Conservation (phyloP, 73 alveolate species). For the Uronychia setigera region DNA sequence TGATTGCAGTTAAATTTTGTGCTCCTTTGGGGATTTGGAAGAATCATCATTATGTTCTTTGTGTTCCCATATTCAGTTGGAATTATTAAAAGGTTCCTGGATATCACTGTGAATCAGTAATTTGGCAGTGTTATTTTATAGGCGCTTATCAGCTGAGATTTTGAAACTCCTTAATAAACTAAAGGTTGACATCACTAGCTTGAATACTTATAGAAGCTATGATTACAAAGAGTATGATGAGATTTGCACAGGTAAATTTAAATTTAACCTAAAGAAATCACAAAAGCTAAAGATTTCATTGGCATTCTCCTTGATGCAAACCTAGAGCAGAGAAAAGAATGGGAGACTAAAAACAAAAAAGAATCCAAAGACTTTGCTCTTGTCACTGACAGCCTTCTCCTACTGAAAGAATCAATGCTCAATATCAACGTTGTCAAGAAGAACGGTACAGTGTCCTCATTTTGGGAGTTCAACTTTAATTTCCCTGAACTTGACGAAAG, state of each 20-base stretch:
- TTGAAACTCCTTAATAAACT: not conserved
- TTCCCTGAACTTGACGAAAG: not conserved
- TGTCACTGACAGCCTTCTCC: not conserved
- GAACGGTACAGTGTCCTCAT: not conserved
- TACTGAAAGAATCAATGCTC: not conserved
- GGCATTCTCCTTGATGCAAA: slow-evolving; percentile 24
- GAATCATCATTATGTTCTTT: not conserved
- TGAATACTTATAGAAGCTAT: not conserved
- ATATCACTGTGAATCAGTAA: not conserved
- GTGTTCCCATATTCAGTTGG: slow-evolving; percentile 1
- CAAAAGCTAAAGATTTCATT: not conserved
- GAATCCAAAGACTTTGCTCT: not conserved
- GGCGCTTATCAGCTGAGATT: not conserved
- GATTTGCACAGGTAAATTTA: not conserved
- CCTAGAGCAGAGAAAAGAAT: not conserved
- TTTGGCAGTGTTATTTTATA: no score
- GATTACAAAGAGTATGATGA: not conserved
- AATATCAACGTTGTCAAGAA: not conserved
- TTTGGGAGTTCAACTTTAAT: slow-evolving; percentile 1
- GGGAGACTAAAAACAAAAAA: not conserved
- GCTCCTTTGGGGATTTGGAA: not conserved
- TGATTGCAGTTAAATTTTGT: no score
- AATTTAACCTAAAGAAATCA: not conserved
- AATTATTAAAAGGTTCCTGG: not conserved
- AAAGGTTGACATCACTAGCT: not conserved